Percentiles rank a stretch among this genome's conserved stretches.
Conservation (phyloP, 148 eudicot genomes). For the Silene uniflora region DNA sequence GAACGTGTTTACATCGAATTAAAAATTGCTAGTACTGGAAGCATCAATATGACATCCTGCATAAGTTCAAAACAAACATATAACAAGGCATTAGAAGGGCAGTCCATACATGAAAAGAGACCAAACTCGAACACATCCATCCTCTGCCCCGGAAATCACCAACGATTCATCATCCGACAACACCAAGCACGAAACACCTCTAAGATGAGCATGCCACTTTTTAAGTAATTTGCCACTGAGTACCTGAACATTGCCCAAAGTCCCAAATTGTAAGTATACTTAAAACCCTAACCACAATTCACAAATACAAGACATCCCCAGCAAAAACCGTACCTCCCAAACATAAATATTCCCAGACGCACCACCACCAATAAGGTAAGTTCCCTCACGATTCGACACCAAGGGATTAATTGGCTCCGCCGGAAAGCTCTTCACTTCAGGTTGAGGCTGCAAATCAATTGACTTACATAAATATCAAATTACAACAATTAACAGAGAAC, state of each 20-base stretch:
- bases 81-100: background rate
- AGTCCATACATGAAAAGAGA: slow-evolving; percentile 59
- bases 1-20: background rate
- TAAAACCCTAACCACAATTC: background rate
- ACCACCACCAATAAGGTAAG: slow-evolving; percentile 74
- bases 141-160: slow-evolving; percentile 84
- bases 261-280: background rate
- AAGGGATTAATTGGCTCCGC: slow-evolving; percentile 73
- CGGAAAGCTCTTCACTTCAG: slow-evolving; percentile 82
- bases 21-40: background rate
- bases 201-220: slow-evolving; percentile 89
- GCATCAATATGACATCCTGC: background rate
- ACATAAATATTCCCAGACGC: slow-evolving; percentile 68
- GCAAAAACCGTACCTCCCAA: slow-evolving; percentile 64
- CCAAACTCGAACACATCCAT: slow-evolving; percentile 86
- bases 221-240: slow-evolving; percentile 68
- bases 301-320: background rate
- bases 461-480: background rate
- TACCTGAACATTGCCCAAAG: slow-evolving; percentile 39
- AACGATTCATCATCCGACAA: slow-evolving; percentile 70
- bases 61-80: background rate
- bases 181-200: slow-evolving; percentile 69
- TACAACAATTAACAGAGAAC: background rate
- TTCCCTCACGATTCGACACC: slow-evolving; percentile 62
- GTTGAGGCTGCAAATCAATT: slow-evolving; percentile 57